Conservation (phyloP, 495 filamentous ascomycete genomes). For the Bathelium albidoporum region DNA sequence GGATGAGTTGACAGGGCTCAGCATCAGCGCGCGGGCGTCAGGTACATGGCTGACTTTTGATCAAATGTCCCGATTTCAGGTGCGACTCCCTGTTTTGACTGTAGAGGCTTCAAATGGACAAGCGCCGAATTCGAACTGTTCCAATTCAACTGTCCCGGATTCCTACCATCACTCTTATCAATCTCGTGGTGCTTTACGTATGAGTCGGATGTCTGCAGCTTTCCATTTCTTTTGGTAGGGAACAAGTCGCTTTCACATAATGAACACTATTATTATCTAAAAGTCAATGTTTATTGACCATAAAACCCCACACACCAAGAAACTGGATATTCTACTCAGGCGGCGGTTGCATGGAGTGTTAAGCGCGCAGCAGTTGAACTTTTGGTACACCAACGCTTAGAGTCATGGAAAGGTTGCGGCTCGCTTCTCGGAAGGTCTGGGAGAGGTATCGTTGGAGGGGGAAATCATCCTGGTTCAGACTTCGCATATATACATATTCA, state of each 20-base stretch:
- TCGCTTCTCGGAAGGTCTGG: not conserved
- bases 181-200: no score
- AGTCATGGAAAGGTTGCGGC: not conserved
- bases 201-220: no score
- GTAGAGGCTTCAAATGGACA: no score
- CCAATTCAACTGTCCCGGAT: no score
- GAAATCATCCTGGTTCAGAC: not conserved
- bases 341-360: no score
- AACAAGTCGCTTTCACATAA: not conserved
- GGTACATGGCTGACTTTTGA: not conserved
- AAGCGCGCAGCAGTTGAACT: not conserved
- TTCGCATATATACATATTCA: slow-evolving; percentile 1
- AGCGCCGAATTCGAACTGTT: no score
- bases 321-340: not conserved
- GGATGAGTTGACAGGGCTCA: not conserved
- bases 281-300: not conserved
- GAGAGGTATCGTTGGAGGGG: not conserved
- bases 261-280: not conserved
- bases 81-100: no score
- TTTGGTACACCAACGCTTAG: not conserved
- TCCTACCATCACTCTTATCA: no score
- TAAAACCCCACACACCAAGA: not conserved
- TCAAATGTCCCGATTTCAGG: not conserved
- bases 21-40: not conserved
- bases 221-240: not conserved